phyloP scores from a whole-genome alignment of 2,329 filamentous ascomycete genomes.

The Beauveria scarabaeidicola region DNA sequence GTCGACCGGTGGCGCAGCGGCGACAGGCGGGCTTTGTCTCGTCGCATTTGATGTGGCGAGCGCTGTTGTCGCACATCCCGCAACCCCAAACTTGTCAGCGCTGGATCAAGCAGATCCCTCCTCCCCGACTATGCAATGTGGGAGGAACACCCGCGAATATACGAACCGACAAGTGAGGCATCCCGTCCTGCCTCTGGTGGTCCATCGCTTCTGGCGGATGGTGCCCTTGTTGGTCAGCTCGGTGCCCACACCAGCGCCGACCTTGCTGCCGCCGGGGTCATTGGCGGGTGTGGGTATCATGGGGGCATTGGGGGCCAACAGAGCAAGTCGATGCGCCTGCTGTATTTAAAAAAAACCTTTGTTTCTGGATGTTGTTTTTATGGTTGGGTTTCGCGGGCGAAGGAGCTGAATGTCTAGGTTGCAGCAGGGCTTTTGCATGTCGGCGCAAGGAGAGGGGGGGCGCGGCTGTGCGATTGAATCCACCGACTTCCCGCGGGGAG shows the following conservation, averaged over 20 bases:
- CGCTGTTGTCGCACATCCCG: not conserved
- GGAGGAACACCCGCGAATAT: not conserved
- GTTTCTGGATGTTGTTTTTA: too few species aligned
- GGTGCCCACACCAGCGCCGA: not conserved
- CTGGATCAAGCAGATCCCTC: not conserved
- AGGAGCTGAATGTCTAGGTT: not conserved
- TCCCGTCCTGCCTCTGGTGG: not conserved
- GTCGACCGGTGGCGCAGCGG: not conserved
- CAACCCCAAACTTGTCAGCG: not conserved
- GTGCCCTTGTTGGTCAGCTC: constrained; percentile 4
- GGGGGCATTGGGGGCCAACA: too few species aligned
- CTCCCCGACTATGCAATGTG: not conserved
- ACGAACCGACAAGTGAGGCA: constrained; percentile 4
- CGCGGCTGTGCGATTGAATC: not conserved
- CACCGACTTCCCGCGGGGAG: not conserved
- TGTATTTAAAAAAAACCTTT: too few species aligned
- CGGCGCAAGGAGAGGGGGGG: not conserved
- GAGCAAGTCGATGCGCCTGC: too few species aligned
- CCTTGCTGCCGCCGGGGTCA: not conserved
- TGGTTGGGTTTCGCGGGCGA: too few species aligned
- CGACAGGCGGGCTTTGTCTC: not conserved
- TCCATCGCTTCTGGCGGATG: constrained; percentile 2
- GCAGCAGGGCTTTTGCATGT: not conserved
- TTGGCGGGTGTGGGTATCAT: too few species aligned
- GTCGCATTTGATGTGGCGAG: not conserved